phyloP scores from a whole-genome alignment of 2,329 filamentous ascomycete genomes.

The Atkinsonella hypoxylon region DNA sequence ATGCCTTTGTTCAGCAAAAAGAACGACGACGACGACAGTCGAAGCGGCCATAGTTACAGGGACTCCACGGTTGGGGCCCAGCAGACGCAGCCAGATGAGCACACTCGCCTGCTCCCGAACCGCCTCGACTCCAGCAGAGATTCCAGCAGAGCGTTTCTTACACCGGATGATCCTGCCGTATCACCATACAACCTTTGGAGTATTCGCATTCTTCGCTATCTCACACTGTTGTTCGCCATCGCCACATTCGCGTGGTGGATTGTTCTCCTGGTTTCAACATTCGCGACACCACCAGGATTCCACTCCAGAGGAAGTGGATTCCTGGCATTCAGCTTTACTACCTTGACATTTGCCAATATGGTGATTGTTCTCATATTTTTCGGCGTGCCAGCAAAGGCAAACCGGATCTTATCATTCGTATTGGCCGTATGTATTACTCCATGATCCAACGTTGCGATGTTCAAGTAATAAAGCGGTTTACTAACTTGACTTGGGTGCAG shows the following conservation, averaged over 20 bases:
- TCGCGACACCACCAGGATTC: slow-evolving; percentile 80
- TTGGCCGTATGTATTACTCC: slow-evolving; percentile 33
- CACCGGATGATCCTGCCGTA: slow-evolving; percentile 39
- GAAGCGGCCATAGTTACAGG: slow-evolving; percentile 8
- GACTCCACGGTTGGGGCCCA: slow-evolving; percentile 14
- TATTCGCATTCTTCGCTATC: slow-evolving; percentile 65
- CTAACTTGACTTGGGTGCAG: slow-evolving; percentile 10
- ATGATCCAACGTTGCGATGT: neutral
- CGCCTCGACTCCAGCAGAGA: slow-evolving; percentile 44
- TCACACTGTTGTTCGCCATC: slow-evolving; percentile 65
- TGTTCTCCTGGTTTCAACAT: slow-evolving; percentile 74
- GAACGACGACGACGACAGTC: slow-evolving; percentile 11
- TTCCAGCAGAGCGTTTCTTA: slow-evolving; percentile 25
- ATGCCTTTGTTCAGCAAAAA: slow-evolving; percentile 24
- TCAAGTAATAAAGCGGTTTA: neutral
- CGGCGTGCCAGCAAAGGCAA: slow-evolving; percentile 64
- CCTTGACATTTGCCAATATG: slow-evolving; percentile 64
- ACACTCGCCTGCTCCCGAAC: slow-evolving; percentile 57
- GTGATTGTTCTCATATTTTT: slow-evolving; percentile 78
- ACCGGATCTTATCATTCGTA: slow-evolving; percentile 60
- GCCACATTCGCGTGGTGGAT: slow-evolving; percentile 88
- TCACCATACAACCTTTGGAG: slow-evolving; percentile 93
- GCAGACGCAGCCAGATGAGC: slow-evolving; percentile 32
- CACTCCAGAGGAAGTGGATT: slow-evolving; percentile 85
- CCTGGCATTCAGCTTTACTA: slow-evolving; percentile 76